A percentile compares a stretch with the other conserved stretches of the same genome.
Conservation (phyloP, 805 yeast species). For the Danielia oregonensis region DNA sequence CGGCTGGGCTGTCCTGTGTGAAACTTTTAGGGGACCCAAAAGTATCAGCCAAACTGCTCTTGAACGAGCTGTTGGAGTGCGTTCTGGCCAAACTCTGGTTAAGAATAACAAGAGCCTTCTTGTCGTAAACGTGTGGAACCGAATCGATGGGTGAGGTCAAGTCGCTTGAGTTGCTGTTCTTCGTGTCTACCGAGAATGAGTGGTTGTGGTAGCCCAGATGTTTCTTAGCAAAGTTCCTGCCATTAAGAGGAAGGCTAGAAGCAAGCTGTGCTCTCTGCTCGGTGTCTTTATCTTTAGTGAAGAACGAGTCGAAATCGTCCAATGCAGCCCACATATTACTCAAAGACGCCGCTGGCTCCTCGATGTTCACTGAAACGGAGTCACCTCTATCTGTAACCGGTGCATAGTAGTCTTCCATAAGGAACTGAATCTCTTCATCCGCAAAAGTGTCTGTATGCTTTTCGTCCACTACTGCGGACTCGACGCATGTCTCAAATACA, state of each 20-base stretch:
- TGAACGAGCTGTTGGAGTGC: conserved; percentile 74
- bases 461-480: conserved; percentile 27
- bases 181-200: conserved; percentile 61
- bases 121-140: conserved; percentile 76
- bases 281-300: conserved; percentile 55
- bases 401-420: conserved; percentile 54
- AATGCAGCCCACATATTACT: conserved; percentile 91
- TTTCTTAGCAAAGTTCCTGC: conserved; percentile 1
- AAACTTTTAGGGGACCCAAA: conserved; percentile 24
- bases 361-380: conserved; percentile 46
- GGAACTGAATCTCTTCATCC: conserved; percentile 48
- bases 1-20: conserved; percentile 9
- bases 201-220: conserved; percentile 35
- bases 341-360: conserved; percentile 68
- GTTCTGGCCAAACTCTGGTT: conserved; percentile 71
- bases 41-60: conserved; percentile 70
- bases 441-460: conserved; percentile 15
- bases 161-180: conserved; percentile 39
- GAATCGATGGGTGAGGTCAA: conserved; percentile 56
- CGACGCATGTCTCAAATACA: conserved; percentile 81
- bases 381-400: conserved; percentile 39
- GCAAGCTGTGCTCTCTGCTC: conserved; percentile 14
- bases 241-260: conserved; percentile 1
- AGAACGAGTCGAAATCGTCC: conserved; percentile 84
- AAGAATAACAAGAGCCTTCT: conserved; percentile 71